These are phyloP conservation scores for Fusarium foetens DNA, from an alignment of 2,329 filamentous ascomycete genomes.

Conservation along the genomic window DNA sequence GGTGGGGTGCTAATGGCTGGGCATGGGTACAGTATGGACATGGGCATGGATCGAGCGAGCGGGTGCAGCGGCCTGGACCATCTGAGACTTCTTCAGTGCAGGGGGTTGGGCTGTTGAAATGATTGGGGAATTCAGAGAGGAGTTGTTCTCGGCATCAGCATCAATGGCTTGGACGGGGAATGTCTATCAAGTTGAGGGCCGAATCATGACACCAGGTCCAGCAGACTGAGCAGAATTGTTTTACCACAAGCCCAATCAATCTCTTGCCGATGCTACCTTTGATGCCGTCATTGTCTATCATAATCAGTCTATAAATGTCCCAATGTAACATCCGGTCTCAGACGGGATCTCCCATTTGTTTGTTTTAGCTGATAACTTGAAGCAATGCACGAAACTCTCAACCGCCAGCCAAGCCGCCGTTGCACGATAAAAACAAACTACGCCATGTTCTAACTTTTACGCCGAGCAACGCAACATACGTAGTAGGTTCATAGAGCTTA, in stretches of 20 bases:
- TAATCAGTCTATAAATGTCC: not conserved
- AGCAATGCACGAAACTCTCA: constrained; percentile 21
- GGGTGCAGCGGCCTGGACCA: constrained; percentile 32
- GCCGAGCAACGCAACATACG: not conserved
- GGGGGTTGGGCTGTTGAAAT: constrained; percentile 1
- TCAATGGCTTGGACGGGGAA: constrained; percentile 7
- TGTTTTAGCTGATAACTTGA: constrained; percentile 1
- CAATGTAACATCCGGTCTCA: constrained; percentile 1
- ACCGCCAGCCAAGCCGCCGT: constrained; percentile 27
- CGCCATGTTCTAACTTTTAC: not conserved
- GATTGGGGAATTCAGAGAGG: constrained; percentile 7
- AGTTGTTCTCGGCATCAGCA: not conserved
- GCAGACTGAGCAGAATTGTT: not conserved
- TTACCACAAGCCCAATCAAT: not conserved
- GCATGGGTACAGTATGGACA: not conserved
- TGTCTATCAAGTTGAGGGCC: constrained; percentile 5
- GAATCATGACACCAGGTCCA: not conserved
- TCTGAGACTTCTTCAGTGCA: constrained; percentile 26
- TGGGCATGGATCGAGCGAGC: constrained; percentile 10
- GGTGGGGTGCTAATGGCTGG: constrained; percentile 7
- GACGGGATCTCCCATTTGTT: constrained; percentile 11
- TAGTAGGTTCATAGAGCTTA: not conserved
- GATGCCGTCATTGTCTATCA: constrained; percentile 12
- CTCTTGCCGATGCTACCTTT: not conserved
- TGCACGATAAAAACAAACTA: not conserved